Base-by-base conservation (phyloP, 2,329 filamentous ascomycete species). In the Coleophoma eucalyptorum region DNA sequence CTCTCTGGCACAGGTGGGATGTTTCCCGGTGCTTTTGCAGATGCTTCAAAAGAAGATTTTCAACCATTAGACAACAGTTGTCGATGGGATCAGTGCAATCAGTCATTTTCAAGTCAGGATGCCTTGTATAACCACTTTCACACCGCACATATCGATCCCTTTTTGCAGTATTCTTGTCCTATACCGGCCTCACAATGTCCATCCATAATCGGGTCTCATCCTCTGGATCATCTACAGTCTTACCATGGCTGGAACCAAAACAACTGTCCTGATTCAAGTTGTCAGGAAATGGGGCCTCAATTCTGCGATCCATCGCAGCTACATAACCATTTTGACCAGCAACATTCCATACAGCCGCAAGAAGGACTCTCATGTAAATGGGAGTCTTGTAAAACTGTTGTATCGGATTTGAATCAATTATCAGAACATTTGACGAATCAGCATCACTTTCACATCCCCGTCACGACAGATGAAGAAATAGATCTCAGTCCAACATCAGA, bases 321-420 rank as follows among this genome's bases (percentile, higher is more conserved):
- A 44, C 62, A 66, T 37, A 56, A 60, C 46, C 63, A 66, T 43
- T 55, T 65, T 19, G 59, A 62, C 45, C 50, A 58, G 43, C 55
- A 53, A 42, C 63, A 66, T 50, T 58, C 62, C 11, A 62, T 53
- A 32, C 62, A 61, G 20, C 48, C 48, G 40, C 55, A 58, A 52
- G 61, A 61, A 19, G 41, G 49, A 5, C 51, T 66, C 15, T 53
- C 56, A 12, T 66, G 63, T 41, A 57, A 55, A 32, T 46, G 62
- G 19, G 54, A 60, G 38, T 52, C 56, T 20, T 65, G 62, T 49
- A 51, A 56, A 21, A 55, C 50, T 38, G 49, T 44, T 15, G 61
- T 65, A 44, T 45, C 54, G 42, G 59, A 64, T 52, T 48, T 49
- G 19, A 45, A 52, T 41, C 48, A 61, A 37, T 57, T 66, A 8